Evolutionary conservation across 306 rosid genomes (phyloP), one percentile per base, ranked within the genome.

Genomic region (Prunus fruticosa): DNA sequence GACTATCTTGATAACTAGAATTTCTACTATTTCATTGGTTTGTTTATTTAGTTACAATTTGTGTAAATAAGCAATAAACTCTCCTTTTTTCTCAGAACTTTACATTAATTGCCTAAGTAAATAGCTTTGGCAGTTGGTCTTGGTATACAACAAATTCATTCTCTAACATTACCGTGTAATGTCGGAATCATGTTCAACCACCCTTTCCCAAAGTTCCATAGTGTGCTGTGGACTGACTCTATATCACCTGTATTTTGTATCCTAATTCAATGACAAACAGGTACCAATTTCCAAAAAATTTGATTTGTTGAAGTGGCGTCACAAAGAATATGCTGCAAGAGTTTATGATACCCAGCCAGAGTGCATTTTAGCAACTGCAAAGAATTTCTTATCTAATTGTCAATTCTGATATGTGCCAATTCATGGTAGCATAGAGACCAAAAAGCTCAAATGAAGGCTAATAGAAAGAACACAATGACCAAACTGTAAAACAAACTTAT

Each of bases 1-100:
- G 23, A 64, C 47, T 32, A 18, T 19, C 27, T 41, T 65, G 64
- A 52, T 58, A 18, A 54, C 20, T 56, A 53, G 43, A 72, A 23
- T 11, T 63, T 41, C n/a, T 69, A 23, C n/a, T 52, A 69, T 67
- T 68, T 13, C 56, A 13, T 34, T 80, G 41, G 41, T 54, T 68
- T 32, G 41, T 16, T 54, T 27, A 27, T 75, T n/a, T 52, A 10
- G n/a, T 50, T 32, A 32, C 38, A 32, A 32, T 32, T 0, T 32
- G 7, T 5, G 38, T 51, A 64, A 30, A 51, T 11, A 61, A 61
- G 52, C 25, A 50, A 1, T 7, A 62, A 1, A 11, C 41, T 58
- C 16, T 14, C 8, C 5, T 5, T 20, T 43, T 58, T 32, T 32
- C 25, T 58, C 64, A 23, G 27, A 13, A 25, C 12, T 27, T 27